Base-by-base conservation (phyloP, 129 eudicot genomes). In the Gnaphalium uliginosum region DNA sequence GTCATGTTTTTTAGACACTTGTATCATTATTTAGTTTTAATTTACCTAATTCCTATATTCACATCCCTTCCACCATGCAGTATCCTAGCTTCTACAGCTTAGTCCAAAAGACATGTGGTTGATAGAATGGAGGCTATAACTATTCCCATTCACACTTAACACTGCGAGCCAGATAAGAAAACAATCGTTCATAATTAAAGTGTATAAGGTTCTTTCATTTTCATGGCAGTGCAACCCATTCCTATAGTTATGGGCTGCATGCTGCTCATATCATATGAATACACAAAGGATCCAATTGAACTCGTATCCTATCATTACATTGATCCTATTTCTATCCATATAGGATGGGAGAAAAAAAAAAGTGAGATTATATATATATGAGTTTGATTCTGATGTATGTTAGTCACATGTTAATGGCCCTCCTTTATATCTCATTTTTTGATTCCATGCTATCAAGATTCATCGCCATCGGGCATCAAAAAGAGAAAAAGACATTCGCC, bases 181-280 rank as follows among this genome's bases (percentile, higher is more conserved):
- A 26, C 26, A 77, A 18, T 33, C 24, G 59, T 26, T 41, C n/a
- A 59, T 41, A 43, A n/a, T n/a, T n/a, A 60, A 69, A 78, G 71
- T 59, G 26, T 25, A 39, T 67, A 66, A 6, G 14, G 76, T 69
- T 58, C 70, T 39, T 60, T 78, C 76, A 50, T 69, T 69, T 78
- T 78, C 76, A 78, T 78, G 50, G 24, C 61, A 68, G 75, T 19
- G 25, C 61, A 60, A 43, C 77, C 82, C 82, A 78, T 71, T 78
- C 82, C 76, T 70, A 13, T 18, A 70, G 77, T 78, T 61, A 70
- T 78, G 82, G 82, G 82, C 53, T 69, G 66, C 76, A 78, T 78
- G 82, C 71, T 46, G 32, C 78, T 50, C 2, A 17, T 14, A 67
- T 9, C n/a, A 46, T 24, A 69, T 29, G 64, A 22, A 33, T 70